Evolutionary conservation across 2,329 filamentous ascomycete genomes (phyloP), one percentile per base, ranked within the genome.

Genomic region (Fusarium humuli): DNA sequence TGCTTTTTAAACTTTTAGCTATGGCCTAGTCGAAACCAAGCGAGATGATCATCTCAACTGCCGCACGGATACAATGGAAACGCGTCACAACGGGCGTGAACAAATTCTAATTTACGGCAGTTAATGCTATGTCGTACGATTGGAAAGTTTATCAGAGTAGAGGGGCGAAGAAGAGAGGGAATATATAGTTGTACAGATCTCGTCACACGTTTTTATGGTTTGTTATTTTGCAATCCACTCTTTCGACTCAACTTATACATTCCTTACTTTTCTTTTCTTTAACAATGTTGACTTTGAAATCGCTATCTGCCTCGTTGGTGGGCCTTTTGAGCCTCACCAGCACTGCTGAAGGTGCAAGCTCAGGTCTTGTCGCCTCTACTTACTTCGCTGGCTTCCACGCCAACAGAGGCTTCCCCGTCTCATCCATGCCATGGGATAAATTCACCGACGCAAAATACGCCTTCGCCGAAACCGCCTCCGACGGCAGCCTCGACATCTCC

Each of bases 351-450:
- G 12, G 46, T 20, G 9, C 20, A 5, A 10, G 29, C 13, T 54
- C 55, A 9, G 20, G 29, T 6, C 59, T 72, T 3, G 71, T 73
- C 1, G 65, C 71, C 6, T 73, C 71, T 3, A 73, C 71, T 11
- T 73, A 73, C 25, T 72, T 72, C 30, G 71, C 71, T 10, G 71
- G 71, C 22, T 73, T 72, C 57, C 71, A 73, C 41, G 48, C 71
- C 34, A 60, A 59, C 20, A 34, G 56, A 47, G 71, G 71, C 18
- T 72, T 69, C 41, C 71, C 71, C 3, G 50, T 73, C 20, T 58
- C 53, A 18, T 57, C 52, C 10, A 73, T 73, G 59, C 52, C 60
- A 23, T 73, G 71, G 71, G 27, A 61, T 18, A 73, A 73, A 57
- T 73, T 40, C 13, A 73, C 71, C 18, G 71, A 73, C 13, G 71